Evolutionary conservation across 148 eudicot genomes (phyloP).

Genomic region (Vaccinium darrowii): DNA sequence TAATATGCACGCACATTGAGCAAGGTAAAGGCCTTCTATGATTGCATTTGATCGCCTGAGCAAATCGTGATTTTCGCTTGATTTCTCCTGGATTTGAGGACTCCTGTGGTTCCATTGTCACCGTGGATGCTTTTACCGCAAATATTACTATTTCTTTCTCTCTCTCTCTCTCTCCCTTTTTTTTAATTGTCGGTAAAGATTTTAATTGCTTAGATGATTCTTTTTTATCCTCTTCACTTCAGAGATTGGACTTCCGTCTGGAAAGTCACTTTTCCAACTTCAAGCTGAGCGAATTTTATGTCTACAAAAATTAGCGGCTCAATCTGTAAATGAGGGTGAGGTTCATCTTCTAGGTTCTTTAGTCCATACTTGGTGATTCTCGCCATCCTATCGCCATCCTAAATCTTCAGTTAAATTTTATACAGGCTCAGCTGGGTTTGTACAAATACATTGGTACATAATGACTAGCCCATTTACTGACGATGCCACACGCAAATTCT

Average conservation of each 20-base stretch:
- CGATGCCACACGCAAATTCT: constrained; percentile 75
- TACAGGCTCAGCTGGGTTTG: constrained; percentile 51
- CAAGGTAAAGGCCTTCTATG: not conserved
- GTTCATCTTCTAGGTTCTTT: constrained; percentile 6
- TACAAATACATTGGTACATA: constrained; percentile 90
- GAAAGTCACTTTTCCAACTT: constrained; percentile 96
- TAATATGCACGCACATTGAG: not conserved
- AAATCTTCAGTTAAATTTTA: constrained; percentile 22
- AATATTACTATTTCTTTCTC: not conserved
- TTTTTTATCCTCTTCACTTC: constrained; percentile 21
- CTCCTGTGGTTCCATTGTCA: not conserved
- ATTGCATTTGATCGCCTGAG: not conserved
- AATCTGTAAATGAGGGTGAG: constrained; percentile 74
- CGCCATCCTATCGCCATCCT: constrained; percentile 20
- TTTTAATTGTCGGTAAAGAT: not conserved
- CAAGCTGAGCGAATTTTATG: constrained; percentile 96
- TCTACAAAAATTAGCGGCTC: constrained; percentile 81
- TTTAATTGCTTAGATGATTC: constrained; percentile 10
- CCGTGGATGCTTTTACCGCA: not conserved
- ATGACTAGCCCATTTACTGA: constrained; percentile 99
- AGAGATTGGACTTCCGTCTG: constrained; percentile 98
- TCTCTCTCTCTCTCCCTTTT: not conserved
- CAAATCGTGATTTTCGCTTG: not conserved
- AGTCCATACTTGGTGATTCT: not conserved
- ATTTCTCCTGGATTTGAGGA: not conserved